Percentiles rank a stretch among this genome's conserved stretches.
phyloP scores from a whole-genome alignment of 805 yeast species.

The Metschnikowia gruessii region DNA sequence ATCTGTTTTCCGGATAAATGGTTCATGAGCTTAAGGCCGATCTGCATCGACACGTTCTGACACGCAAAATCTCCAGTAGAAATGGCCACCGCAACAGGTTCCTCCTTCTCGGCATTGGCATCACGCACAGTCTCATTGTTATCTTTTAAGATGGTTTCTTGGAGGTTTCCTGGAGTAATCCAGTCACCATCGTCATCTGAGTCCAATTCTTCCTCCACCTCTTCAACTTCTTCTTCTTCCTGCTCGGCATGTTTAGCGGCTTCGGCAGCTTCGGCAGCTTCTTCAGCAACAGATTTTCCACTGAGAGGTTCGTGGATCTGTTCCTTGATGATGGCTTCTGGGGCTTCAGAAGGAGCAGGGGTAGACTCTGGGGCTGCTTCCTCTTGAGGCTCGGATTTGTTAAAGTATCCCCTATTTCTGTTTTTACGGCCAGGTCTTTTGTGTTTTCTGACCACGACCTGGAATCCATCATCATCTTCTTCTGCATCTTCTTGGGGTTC shows the following conservation, averaged over 20 bases:
- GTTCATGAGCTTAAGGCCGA: slow-evolving; percentile 85
- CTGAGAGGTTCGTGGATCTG: too few species aligned
- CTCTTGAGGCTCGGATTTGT: background rate
- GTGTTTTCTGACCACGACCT: slow-evolving; percentile 20
- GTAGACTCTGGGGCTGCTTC: too few species aligned
- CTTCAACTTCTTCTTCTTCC: background rate
- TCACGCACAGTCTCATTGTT: slow-evolving; percentile 54
- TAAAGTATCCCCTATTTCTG: background rate
- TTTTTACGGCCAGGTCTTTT: slow-evolving; percentile 1
- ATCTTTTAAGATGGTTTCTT: slow-evolving; percentile 67
- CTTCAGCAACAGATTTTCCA: too few species aligned
- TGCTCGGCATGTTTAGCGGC: too few species aligned
- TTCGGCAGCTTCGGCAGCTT: too few species aligned
- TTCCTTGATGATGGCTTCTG: too few species aligned
- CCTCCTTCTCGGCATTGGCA: slow-evolving; percentile 20
- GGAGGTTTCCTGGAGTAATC: slow-evolving; percentile 87
- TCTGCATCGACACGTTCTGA: slow-evolving; percentile 90
- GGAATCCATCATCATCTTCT: slow-evolving; percentile 26
- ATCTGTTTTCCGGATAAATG: slow-evolving; percentile 80
- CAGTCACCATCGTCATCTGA: slow-evolving; percentile 77
- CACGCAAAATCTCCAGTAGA: slow-evolving; percentile 97
- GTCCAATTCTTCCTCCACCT: slow-evolving; percentile 36
- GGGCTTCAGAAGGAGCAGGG: too few species aligned
- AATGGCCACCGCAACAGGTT: slow-evolving; percentile 67
- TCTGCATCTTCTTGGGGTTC: too few species aligned